Conservation (phyloP, 257 asterid genomes). For the Vinca minor region DNA sequence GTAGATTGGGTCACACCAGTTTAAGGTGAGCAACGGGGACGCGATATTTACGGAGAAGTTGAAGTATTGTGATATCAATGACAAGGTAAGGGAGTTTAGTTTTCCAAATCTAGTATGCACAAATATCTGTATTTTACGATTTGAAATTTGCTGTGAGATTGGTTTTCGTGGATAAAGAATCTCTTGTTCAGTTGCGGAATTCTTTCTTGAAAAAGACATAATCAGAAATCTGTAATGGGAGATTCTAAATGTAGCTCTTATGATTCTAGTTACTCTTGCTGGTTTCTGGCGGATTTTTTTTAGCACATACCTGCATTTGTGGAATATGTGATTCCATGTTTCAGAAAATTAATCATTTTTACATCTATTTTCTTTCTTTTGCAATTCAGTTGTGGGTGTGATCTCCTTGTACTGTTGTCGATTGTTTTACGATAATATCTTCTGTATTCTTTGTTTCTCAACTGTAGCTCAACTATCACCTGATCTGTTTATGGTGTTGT, state of each 20-base stretch:
- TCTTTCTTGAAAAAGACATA: too few species aligned
- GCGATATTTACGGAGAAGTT: slow-evolving; percentile 60
- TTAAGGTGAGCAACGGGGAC: slow-evolving; percentile 90
- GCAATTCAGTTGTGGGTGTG: neutral
- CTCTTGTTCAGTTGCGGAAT: neutral
- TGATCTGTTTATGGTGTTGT: slow-evolving; percentile 15
- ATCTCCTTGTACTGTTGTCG: neutral
- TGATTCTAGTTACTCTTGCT: neutral
- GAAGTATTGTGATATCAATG: slow-evolving; percentile 82
- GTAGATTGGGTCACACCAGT: slow-evolving; percentile 94
- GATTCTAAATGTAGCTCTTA: neutral
- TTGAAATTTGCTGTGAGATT: neutral
- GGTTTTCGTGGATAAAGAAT: neutral
- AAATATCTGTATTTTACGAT: neutral
- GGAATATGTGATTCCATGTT: neutral
- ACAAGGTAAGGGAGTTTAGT: slow-evolving; percentile 49
- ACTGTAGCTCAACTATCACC: neutral
- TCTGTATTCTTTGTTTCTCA: neutral
- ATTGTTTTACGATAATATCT: neutral
- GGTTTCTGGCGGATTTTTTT: neutral
- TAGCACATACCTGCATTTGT: neutral
- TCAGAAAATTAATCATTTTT: neutral
- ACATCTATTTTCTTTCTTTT: neutral
- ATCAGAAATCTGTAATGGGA: too few species aligned
- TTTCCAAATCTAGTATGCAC: slow-evolving; percentile 2